Percentiles rank a stretch among this genome's conserved stretches.
These are phyloP conservation scores for Zygosaccharomyces pseudobailii DNA, from an alignment of 1,139 yeast species.

Conservation along the genomic window DNA sequence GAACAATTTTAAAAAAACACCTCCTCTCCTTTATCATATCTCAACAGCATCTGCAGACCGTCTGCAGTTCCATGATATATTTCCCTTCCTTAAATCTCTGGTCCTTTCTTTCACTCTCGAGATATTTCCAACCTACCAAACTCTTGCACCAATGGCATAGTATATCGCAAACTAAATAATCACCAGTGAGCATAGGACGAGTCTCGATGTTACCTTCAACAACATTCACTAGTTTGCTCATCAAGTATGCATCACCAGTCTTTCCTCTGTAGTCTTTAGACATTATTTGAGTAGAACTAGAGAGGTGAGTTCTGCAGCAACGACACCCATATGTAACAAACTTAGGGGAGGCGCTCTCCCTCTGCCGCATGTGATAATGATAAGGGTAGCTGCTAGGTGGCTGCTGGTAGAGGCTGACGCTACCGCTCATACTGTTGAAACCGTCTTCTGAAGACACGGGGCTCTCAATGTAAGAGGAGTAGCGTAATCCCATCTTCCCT, in stretches of 20 bases:
- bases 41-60: slow-evolving; percentile 29
- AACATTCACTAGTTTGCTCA: slow-evolving; percentile 39
- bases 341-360: slow-evolving; percentile 19
- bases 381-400: slow-evolving; percentile 8
- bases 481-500: slow-evolving; percentile 37
- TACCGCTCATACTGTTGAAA: slow-evolving; percentile 6
- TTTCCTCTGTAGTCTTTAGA: slow-evolving; percentile 41
- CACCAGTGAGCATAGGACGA: slow-evolving; percentile 42
- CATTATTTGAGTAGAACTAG: slow-evolving; percentile 37
- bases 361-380: slow-evolving; percentile 8
- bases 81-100: slow-evolving; percentile 43
- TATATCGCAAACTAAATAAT: slow-evolving; percentile 40
- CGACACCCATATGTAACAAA: slow-evolving; percentile 39
- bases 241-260: slow-evolving; percentile 42
- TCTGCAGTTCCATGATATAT: slow-evolving; percentile 38
- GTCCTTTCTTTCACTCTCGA: slow-evolving; percentile 34
- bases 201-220: slow-evolving; percentile 33
- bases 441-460: slow-evolving; percentile 18
- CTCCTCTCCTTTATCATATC: slow-evolving; percentile 44
- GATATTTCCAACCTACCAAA: slow-evolving; percentile 43
- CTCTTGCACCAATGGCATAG: slow-evolving; percentile 41
- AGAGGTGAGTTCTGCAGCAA: slow-evolving; percentile 40
- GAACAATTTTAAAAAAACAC: not conserved
- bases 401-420: slow-evolving; percentile 11
- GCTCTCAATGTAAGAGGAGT: slow-evolving; percentile 38